Percentiles rank a stretch among this genome's conserved stretches.
These are phyloP conservation scores for Rugonectria rugulosa DNA, from an alignment of 2,329 filamentous ascomycete genomes.

Conservation along the genomic window DNA sequence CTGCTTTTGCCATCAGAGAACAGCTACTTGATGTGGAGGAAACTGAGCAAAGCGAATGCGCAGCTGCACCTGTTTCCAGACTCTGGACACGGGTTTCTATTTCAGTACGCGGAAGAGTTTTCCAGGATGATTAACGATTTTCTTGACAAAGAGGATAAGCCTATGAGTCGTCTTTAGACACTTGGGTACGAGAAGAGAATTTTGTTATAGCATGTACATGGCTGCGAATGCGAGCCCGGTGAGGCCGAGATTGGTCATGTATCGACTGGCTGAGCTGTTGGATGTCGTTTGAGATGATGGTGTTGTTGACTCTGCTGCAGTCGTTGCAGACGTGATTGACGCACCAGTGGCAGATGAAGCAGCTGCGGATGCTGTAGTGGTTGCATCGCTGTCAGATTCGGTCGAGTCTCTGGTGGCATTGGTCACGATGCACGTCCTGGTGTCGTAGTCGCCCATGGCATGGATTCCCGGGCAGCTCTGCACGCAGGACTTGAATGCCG, in stretches of 20 bases:
- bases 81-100: slow-evolving; percentile 48
- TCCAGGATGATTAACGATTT: slow-evolving; percentile 44
- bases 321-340: too few species aligned
- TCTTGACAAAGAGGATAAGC: slow-evolving; percentile 26
- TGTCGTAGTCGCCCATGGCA: neutral
- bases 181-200: too few species aligned
- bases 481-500: neutral
- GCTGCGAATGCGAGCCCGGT: too few species aligned
- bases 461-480: neutral
- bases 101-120: slow-evolving; percentile 44
- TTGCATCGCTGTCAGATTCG: too few species aligned
- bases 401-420: slow-evolving; percentile 1
- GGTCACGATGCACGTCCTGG: neutral
- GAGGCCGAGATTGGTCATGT: too few species aligned
- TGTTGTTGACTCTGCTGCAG: too few species aligned
- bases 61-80: slow-evolving; percentile 47
- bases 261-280: too few species aligned
- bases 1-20: slow-evolving; percentile 47
- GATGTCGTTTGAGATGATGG: too few species aligned
- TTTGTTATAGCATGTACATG: too few species aligned
- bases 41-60: slow-evolving; percentile 41
- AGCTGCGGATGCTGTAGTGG: too few species aligned
- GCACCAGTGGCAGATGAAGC: too few species aligned
- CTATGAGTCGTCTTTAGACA: slow-evolving; percentile 19
- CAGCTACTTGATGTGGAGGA: slow-evolving; percentile 49